Evolutionary conservation across 1,284 basidiomycete species (phyloP).

Genomic region (Ganoderma meredithae): DNA sequence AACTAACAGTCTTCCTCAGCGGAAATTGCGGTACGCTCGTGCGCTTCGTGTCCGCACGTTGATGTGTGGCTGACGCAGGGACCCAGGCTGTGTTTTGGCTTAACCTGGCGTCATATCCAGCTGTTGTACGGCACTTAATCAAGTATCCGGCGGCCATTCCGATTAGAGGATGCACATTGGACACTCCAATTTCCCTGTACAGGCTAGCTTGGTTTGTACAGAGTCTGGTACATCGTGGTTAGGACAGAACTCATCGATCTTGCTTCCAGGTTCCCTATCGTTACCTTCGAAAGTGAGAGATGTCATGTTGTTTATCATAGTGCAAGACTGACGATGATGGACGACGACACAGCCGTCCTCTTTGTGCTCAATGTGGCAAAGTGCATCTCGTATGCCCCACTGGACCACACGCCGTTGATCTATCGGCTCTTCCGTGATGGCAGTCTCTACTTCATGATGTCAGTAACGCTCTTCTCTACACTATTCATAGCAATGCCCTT

Average conservation of each 20-base stretch:
- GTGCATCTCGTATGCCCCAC: constrained; percentile 27
- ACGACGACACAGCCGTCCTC: constrained; percentile 16
- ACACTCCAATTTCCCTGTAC: neutral
- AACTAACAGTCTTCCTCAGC: constrained; percentile 3
- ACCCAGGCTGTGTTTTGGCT: constrained; percentile 3
- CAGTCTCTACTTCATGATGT: constrained; percentile 28
- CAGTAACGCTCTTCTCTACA: neutral
- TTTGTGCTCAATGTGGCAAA: constrained; percentile 28
- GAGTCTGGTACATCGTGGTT: too few relatives aligned
- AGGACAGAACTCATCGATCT: neutral
- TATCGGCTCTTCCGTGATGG: constrained; percentile 29
- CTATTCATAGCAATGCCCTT: neutral
- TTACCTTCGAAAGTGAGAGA: constrained; percentile 26
- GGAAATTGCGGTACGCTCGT: constrained; percentile 17
- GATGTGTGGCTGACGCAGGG: neutral
- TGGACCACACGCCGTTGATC: constrained; percentile 28
- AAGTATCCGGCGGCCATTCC: constrained; percentile 19
- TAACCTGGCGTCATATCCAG: constrained; percentile 7
- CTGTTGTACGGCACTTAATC: neutral
- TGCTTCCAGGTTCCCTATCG: constrained; percentile 23
- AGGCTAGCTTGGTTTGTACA: constrained; percentile 26
- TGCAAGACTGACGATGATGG: neutral
- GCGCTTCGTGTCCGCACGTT: neutral
- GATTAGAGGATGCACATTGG: constrained; percentile 20
- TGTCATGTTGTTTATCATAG: neutral